A percentile compares a stretch with the other conserved stretches of the same genome.
These are phyloP conservation scores for Penicillium macrosclerotiorum DNA, from an alignment of 495 filamentous ascomycete genomes.

Conservation along the genomic window DNA sequence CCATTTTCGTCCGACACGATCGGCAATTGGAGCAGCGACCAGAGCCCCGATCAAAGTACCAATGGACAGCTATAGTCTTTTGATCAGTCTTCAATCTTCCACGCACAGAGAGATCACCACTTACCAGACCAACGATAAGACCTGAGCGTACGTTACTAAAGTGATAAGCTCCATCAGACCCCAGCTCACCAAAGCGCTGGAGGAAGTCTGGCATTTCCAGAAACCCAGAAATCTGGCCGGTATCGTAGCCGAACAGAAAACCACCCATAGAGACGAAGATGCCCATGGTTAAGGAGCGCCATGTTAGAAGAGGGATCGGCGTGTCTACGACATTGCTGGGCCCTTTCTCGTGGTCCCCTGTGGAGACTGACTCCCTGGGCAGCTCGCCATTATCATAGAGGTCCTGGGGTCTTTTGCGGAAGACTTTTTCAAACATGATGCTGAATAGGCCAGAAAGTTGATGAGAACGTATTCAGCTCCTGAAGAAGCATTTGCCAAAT, in stretches of 20 bases:
- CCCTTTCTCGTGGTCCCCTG: constrained; percentile 23
- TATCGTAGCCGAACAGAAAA: constrained; percentile 51
- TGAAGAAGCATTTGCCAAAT: too few species aligned
- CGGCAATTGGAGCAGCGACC: constrained; percentile 51
- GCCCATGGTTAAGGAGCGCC: constrained; percentile 44
- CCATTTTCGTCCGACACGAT: constrained; percentile 51
- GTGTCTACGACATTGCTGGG: constrained; percentile 25
- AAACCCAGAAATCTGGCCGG: constrained; percentile 52
- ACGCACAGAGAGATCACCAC: background rate
- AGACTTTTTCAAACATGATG: constrained; percentile 20
- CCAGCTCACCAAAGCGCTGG: constrained; percentile 34
- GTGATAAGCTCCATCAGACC: constrained; percentile 20
- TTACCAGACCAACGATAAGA: constrained; percentile 46
- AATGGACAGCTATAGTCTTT: constrained; percentile 48
- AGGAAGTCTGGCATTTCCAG: constrained; percentile 53
- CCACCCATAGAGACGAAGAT: constrained; percentile 62
- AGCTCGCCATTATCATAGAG: constrained; percentile 1
- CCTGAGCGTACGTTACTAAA: constrained; percentile 49
- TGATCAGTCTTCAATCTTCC: too few species aligned
- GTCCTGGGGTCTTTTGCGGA: constrained; percentile 18
- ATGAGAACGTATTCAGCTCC: too few species aligned
- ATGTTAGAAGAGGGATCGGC: constrained; percentile 36
- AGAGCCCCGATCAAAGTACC: constrained; percentile 68
- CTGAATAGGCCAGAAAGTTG: background rate
- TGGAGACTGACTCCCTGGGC: constrained; percentile 21